A percentile compares a stretch with the other conserved stretches of the same genome.
Evolutionary conservation across 495 filamentous ascomycete species (phyloP).

Genomic region (Tetracladium setigerum): DNA sequence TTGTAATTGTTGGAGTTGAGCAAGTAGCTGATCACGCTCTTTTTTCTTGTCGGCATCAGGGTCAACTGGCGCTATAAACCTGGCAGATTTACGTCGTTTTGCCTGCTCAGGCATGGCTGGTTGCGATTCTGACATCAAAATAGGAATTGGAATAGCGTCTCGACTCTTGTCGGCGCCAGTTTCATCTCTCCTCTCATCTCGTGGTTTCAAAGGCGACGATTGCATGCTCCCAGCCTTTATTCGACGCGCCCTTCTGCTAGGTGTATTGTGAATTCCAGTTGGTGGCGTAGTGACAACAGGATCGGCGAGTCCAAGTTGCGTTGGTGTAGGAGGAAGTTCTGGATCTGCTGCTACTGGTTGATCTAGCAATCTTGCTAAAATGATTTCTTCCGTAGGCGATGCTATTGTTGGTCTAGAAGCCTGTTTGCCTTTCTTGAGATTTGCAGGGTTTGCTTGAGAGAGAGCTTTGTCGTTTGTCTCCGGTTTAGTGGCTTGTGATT

Average conservation of each 20-base stretch:
- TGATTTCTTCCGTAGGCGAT: no score
- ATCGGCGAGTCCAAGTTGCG: constrained; percentile 48
- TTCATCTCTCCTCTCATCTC: constrained; percentile 8
- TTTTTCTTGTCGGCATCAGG: constrained; percentile 16
- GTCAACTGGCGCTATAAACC: constrained; percentile 16
- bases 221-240: constrained; percentile 31
- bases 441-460: not conserved
- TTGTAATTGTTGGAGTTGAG: constrained; percentile 19
- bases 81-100: constrained; percentile 17
- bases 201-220: constrained; percentile 29
- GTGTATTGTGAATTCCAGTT: constrained; percentile 44
- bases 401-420: no score
- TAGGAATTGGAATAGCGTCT: not conserved
- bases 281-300: constrained; percentile 43
- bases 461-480: not conserved
- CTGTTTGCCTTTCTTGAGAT: not conserved
- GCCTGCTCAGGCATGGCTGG: not conserved
- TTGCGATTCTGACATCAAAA: not conserved
- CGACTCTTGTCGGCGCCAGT: not conserved
- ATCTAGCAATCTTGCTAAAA: not conserved
- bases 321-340: constrained; percentile 64
- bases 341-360: constrained; percentile 37
- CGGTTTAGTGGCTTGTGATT: no score
- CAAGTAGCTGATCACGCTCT: constrained; percentile 14
- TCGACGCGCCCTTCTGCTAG: constrained; percentile 34